These are phyloP conservation scores for Phlyctochytrium planicorne DNA, from an alignment of 192 early-diverging fungal genomes.

Conservation along the genomic window DNA sequence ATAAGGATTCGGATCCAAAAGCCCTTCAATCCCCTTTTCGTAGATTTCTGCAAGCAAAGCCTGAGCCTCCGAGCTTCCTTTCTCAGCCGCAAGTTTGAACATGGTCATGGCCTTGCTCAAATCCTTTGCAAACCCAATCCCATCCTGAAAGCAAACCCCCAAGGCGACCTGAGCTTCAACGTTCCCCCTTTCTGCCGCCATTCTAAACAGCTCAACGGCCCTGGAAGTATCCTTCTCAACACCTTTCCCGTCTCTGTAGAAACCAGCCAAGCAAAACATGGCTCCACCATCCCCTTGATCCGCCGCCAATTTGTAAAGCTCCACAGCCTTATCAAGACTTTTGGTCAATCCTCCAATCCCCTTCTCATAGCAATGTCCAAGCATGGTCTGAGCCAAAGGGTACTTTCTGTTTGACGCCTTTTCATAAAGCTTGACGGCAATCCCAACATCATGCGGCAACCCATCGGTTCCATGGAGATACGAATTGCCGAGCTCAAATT, in stretches of 20 bases:
- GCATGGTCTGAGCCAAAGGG: not conserved
- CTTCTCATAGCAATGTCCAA: not conserved
- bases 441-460: not conserved
- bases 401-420: not conserved
- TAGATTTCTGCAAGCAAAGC: not conserved
- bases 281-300: not conserved
- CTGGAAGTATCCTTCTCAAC: not conserved
- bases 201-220: not conserved
- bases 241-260: not conserved
- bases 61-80: not conserved
- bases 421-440: not conserved
- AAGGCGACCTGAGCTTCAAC: not conserved
- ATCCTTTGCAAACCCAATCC: not conserved
- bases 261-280: not conserved
- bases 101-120: not conserved
- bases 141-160: not conserved
- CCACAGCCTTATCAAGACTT: not conserved
- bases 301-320: not conserved
- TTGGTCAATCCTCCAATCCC: not conserved
- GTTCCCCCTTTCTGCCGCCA: conserved; percentile 1
- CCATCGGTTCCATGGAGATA: not conserved
- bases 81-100: not conserved
- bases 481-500: not conserved
- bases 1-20: not conserved
- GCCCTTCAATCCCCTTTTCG: not conserved